Base-by-base conservation (phyloP, 257 asterid species). In the Solanum ahanhuiri region DNA sequence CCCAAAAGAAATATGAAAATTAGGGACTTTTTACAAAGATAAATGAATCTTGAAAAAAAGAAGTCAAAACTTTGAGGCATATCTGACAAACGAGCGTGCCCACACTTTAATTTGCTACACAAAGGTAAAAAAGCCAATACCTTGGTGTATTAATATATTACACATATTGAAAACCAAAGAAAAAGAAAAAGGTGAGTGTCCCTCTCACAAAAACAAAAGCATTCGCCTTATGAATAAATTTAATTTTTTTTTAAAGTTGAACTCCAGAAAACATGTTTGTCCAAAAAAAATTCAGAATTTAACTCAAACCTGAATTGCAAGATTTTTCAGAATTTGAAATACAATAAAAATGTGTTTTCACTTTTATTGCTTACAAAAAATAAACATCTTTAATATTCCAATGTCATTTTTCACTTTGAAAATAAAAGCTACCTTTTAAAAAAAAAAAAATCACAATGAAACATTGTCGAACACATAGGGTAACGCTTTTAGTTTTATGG, bases 31-130 rank as follows among this genome's bases (percentile, higher is more conserved):
- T 33, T 20, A 43, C 81, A 84, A 66, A 84, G 81, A 86, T 31
- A 33, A 58, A 43, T 34, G 67, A 76, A 87, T 89, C 86, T 89
- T 85, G 82, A 89, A 89, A 83, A 43, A 43, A 35, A 58, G 71
- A 90, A 90, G 92, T 90, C 92, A 90, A 90, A 90, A 48, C 89
- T 90, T 88, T 88, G 87, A 81, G 30, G 79, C 43, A 31, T 69
- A 14, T 67, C 20, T 69, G 37, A 12, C 37, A 14, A 71, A 76
- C 41, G 71, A 86, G 89, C 92, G 92, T 90, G 92, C 87, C 87
- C 89, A 43, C 88, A 83, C 60, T 81, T 82, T 54, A 54, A 54
- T 54, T 54, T n/a, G 76, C 31, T 18, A 85, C 70, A 81, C 66
- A 79, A 45, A 67, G 41, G 84, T 48, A 15, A 25, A 45, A 23